A percentile compares a stretch with the other conserved stretches of the same genome.
phyloP scores from a whole-genome alignment of 495 filamentous ascomycete genomes.

The Lasiosphaeris hirsuta region DNA sequence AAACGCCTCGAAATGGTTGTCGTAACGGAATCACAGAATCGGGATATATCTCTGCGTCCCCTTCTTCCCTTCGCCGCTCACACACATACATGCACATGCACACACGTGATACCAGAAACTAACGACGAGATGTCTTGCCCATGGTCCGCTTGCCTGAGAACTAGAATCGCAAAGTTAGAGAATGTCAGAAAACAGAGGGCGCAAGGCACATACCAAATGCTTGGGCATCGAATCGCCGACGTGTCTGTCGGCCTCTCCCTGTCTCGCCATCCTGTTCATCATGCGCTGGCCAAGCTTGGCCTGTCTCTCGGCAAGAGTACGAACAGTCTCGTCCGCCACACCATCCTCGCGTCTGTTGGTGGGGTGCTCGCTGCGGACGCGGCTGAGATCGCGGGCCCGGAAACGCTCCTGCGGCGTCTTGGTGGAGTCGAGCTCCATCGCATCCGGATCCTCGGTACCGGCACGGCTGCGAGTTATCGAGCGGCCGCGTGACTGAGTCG shows the following conservation, averaged over 20 bases:
- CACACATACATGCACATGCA: not conserved
- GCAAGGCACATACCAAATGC: constrained; percentile 70
- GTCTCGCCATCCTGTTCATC: constrained; percentile 96
- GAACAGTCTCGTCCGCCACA: constrained; percentile 55
- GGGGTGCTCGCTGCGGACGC: constrained; percentile 68
- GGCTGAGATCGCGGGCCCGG: constrained; percentile 61
- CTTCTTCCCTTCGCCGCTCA: not conserved
- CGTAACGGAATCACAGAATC: constrained; percentile 5
- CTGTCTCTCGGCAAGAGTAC: constrained; percentile 78
- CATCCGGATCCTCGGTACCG: constrained; percentile 56
- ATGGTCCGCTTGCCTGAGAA: constrained; percentile 58
- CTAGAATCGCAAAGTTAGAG: constrained; percentile 23
- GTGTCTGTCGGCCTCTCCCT: constrained; percentile 95
- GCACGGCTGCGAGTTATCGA: constrained; percentile 45
- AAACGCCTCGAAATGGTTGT: constrained; percentile 15
- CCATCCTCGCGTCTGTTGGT: constrained; percentile 85
- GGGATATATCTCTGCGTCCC: not conserved
- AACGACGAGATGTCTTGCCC: constrained; percentile 51
- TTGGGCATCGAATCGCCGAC: constrained; percentile 76
- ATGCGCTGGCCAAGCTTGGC: constrained; percentile 89
- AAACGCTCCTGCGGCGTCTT: constrained; percentile 56
- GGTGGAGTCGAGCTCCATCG: constrained; percentile 80
- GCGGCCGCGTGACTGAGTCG: constrained; percentile 62
- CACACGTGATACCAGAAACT: not conserved
- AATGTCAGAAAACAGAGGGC: not conserved